Base-by-base conservation (phyloP, 768 basidiomycete species). In the Cystofilobasidium capitatum region DNA sequence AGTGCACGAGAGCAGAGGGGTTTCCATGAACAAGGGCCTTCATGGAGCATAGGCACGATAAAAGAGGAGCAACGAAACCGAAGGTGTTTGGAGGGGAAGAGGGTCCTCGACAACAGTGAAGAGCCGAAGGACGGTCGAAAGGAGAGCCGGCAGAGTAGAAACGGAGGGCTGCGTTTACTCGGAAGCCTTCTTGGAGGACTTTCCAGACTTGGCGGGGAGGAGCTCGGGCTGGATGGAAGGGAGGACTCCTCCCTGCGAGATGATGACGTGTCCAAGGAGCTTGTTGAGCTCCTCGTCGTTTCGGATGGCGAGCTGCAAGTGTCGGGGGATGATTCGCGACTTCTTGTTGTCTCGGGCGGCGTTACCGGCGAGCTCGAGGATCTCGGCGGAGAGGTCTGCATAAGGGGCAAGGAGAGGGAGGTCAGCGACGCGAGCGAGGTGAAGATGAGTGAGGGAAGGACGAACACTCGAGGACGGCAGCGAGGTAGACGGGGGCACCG, bases 401-500 rank as follows among this genome's bases (percentile, higher is more conserved):
- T 2, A 31, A 4, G 29, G 29, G 7, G 26, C 24, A 63, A n/a
- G 49, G 62, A 36, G 49, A 40, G 29, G 69, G 71, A 72, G 24
- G 57, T 62, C 13, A n/a, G 35, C 42, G 16, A 42, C 47, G n/a
- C 67, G 45, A 16, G 17, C 17, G 13, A 26, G 44, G 63, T 44
- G 22, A 60, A 40, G 33, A 51, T 13, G 39, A 16, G 31, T 42
- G 61, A 62, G 61, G 60, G 47, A 35, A 29, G 24, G 12, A 58
- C 58, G 14, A 20, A 73, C 73, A 91, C 77, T 91, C 91, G 65
- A 92, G 85, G 69, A 91, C 89, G 24, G 89, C 89, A 40, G 89
- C 89, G 64, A 91, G 85, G 79, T 92, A 91, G 60, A 92, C 88
- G 88, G 91, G 89, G 71, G 91, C 89, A 80, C 90, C 90, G 66